These are phyloP conservation scores for Aspergillus sclerotialis DNA, from an alignment of 2,329 filamentous ascomycete species.

Conservation along the genomic window DNA sequence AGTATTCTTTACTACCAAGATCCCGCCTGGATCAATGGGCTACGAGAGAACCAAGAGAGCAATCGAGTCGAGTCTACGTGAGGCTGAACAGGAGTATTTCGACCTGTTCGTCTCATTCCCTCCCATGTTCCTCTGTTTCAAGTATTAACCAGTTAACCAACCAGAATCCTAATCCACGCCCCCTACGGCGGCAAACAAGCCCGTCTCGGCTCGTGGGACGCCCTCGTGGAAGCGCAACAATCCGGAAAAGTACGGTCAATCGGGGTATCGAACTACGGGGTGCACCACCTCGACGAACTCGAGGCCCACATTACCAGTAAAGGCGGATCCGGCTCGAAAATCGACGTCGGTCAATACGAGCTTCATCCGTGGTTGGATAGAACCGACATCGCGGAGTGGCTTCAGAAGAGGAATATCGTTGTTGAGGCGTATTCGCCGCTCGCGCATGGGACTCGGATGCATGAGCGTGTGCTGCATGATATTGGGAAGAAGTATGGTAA, in stretches of 20 bases:
- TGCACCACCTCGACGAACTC: slow-evolving; percentile 66
- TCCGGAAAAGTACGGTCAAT: slow-evolving; percentile 64
- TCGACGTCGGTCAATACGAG: slow-evolving; percentile 74
- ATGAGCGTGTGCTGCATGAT: slow-evolving; percentile 54
- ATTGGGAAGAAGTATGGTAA: slow-evolving; percentile 63
- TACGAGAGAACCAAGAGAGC: slow-evolving; percentile 63
- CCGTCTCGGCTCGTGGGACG: slow-evolving; percentile 66
- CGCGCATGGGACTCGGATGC: slow-evolving; percentile 63
- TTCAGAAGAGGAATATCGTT: slow-evolving; percentile 59
- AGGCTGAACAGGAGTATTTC: slow-evolving; percentile 64
- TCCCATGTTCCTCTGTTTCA: background rate
- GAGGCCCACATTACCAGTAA: slow-evolving; percentile 44
- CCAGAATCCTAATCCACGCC: slow-evolving; percentile 61
- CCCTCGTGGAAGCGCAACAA: slow-evolving; percentile 66
- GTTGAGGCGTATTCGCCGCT: slow-evolving; percentile 77
- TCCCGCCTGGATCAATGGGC: slow-evolving; percentile 56
- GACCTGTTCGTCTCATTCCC: slow-evolving; percentile 49
- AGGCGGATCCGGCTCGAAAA: slow-evolving; percentile 56
- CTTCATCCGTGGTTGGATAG: slow-evolving; percentile 78
- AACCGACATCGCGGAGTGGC: slow-evolving; percentile 58
- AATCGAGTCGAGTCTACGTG: slow-evolving; percentile 55
- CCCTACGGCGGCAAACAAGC: slow-evolving; percentile 67
- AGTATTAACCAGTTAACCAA: background rate
- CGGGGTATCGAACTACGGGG: slow-evolving; percentile 73
- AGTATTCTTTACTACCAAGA: slow-evolving; percentile 74